Conservation (phyloP, 345 rosid genomes). For the Rhodamnia argentea region DNA sequence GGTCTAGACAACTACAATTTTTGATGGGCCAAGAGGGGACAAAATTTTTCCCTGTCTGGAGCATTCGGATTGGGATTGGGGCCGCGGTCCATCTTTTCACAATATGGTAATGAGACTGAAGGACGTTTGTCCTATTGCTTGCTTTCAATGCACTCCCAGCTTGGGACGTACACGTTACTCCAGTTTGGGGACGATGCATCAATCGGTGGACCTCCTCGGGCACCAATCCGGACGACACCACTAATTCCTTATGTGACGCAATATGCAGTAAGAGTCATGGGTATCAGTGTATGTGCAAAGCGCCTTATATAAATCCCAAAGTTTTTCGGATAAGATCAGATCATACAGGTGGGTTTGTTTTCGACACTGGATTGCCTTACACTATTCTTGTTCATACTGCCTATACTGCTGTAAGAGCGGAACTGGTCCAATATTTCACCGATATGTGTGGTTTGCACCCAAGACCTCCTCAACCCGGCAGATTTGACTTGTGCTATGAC, state of each 20-base stretch:
- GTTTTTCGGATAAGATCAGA: neutral
- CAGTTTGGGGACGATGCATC: neutral
- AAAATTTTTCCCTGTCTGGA: neutral
- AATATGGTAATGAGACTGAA: neutral
- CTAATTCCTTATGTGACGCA: neutral
- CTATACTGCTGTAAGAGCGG: neutral
- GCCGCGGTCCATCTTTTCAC: neutral
- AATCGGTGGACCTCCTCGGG: neutral
- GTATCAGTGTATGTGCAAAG: neutral
- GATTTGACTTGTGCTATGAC: neutral
- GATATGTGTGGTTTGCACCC: too few relatives aligned
- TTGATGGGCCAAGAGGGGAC: neutral
- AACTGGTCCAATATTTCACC: neutral
- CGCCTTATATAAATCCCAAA: neutral
- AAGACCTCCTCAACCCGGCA: neutral
- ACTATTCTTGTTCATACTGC: neutral
- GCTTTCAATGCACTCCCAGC: neutral
- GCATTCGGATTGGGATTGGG: neutral
- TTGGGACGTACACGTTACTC: neutral
- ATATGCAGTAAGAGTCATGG: neutral
- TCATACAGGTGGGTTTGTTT: neutral
- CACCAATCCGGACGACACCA: neutral
- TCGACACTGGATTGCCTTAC: neutral
- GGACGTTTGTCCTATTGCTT: neutral
- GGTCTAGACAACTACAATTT: neutral